Percentiles rank a stretch among this genome's conserved stretches.
Evolutionary conservation across 257 asterid species (phyloP).

Genomic region (Ballota nigra): DNA sequence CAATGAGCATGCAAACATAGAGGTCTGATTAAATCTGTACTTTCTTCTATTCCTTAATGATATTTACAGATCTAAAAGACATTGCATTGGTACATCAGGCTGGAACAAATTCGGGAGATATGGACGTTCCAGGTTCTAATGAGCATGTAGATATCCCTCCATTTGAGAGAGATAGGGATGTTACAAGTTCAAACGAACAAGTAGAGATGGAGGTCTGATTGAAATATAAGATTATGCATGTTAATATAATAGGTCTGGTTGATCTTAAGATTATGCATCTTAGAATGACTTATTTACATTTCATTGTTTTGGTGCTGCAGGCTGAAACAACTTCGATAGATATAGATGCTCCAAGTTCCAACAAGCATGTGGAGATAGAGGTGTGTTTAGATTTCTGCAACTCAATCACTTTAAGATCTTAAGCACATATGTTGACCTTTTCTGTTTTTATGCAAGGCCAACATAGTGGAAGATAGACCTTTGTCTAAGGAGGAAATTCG

Average conservation of each 20-base stretch:
- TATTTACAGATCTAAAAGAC: background rate
- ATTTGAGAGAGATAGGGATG: conserved; percentile 24
- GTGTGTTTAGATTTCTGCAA: conserved; percentile 29
- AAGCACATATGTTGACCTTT: conserved; percentile 13
- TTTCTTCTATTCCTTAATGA: background rate
- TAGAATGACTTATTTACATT: background rate
- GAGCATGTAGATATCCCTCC: conserved; percentile 31
- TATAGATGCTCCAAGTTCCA: conserved; percentile 18
- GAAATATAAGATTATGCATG: conserved; percentile 13
- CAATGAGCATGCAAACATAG: conserved; percentile 24
- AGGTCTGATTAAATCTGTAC: conserved; percentile 30
- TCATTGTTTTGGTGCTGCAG: conserved; percentile 27
- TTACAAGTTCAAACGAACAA: conserved; percentile 19
- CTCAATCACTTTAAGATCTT: background rate
- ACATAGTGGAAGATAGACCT: conserved; percentile 21
- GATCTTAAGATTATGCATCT: conserved; percentile 17
- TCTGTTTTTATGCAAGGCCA: conserved; percentile 32
- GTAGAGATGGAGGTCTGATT: conserved; percentile 32
- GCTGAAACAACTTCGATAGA: conserved; percentile 28
- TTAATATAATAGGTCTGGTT: background rate
- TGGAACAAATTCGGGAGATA: conserved; percentile 29
- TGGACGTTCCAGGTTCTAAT: conserved; percentile 19
- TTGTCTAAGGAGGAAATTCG: conserved; percentile 22
- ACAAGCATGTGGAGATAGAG: conserved; percentile 32
- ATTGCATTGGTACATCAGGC: conserved; percentile 27